Evolutionary conservation across 2,329 filamentous ascomycete species (phyloP), one percentile per base, ranked within the genome.

Genomic region (Arthrobotrys iridis): DNA sequence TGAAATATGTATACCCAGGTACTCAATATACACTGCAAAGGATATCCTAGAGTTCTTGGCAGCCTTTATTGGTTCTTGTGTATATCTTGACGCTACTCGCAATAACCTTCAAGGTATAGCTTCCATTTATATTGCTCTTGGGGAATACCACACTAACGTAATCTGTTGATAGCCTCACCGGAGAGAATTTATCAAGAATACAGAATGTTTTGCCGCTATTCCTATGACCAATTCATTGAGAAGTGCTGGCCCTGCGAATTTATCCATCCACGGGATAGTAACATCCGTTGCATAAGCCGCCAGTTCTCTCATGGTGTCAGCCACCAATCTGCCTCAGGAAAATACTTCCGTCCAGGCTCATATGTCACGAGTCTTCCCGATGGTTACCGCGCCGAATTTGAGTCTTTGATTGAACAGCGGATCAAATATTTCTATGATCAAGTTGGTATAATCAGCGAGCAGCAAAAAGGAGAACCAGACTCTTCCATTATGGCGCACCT

Each of bases 1-100:
- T 75, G 18, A 26, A n/a, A 10, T 33, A 28, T 24, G n/a, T n/a
- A n/a, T n/a, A 33, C 78, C 79, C 52, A 79, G 79, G 78, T 24
- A 72, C 24, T 60, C 79, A 20, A 15, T 59, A 46, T 8, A 41
- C 26, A 67, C 79, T 35, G 55, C 81, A 77, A n/a, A 30, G 63
- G 13, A 71, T 57, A 3, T 81, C 86, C 24, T 86, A 86, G 71
- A 78, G 82, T 37, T 80, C 83, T 40, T 77, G 86, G 13, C 83
- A 46, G 81, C 81, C 6, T 83, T 86, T 83, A 82, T 86, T 15
- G 84, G 85, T 5, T 86, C 84, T 0, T 86, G 85, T 70, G 83
- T 87, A 10, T 81, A 86, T 78, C 79, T 86, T 1, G 84, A 86
- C 81, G 4, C 80, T 83, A 48, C 81, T 83, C 52, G 79, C 78